A percentile compares a stretch with the other conserved stretches of the same genome.
These are phyloP conservation scores for Saccharomyces eubayanus DNA, from an alignment of 805 yeast genomes.

Conservation along the genomic window DNA sequence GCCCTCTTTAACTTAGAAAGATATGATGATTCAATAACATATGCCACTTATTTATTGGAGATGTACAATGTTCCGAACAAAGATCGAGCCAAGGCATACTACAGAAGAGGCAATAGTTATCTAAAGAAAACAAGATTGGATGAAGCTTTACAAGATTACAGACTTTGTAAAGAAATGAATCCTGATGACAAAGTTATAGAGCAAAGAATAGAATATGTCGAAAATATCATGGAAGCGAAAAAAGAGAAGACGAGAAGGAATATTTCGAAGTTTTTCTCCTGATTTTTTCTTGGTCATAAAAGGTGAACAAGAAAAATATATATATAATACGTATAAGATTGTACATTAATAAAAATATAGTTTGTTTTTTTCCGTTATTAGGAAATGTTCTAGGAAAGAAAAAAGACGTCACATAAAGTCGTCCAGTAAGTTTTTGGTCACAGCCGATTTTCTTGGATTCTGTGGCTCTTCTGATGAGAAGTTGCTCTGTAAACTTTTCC, in stretches of 20 bases:
- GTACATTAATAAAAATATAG: background rate
- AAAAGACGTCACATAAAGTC: constrained; percentile 24
- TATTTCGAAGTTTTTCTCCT: constrained; percentile 54
- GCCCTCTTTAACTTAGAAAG: constrained; percentile 42
- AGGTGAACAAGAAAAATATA: background rate
- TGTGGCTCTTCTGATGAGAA: background rate
- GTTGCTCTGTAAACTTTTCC: constrained; percentile 1
- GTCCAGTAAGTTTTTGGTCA: constrained; percentile 26
- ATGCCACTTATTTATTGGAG: constrained; percentile 50
- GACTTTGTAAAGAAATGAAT: constrained; percentile 36
- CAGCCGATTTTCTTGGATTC: constrained; percentile 1
- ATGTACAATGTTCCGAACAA: constrained; percentile 30
- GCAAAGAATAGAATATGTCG: constrained; percentile 37
- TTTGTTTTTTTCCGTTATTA: background rate
- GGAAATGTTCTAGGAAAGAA: background rate
- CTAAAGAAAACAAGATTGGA: constrained; percentile 38
- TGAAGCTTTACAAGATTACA: constrained; percentile 42
- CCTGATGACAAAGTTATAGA: constrained; percentile 45
- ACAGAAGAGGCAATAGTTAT: constrained; percentile 45
- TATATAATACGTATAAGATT: background rate
- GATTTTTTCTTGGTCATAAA: background rate
- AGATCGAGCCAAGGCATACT: constrained; percentile 52
- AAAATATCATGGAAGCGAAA: constrained; percentile 34
- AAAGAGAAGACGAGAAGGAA: constrained; percentile 46
- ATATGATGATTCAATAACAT: constrained; percentile 44